phyloP scores from a whole-genome alignment of 225 moss, liverwort and hornwort genomes.

The Polytrichum formosum region DNA sequence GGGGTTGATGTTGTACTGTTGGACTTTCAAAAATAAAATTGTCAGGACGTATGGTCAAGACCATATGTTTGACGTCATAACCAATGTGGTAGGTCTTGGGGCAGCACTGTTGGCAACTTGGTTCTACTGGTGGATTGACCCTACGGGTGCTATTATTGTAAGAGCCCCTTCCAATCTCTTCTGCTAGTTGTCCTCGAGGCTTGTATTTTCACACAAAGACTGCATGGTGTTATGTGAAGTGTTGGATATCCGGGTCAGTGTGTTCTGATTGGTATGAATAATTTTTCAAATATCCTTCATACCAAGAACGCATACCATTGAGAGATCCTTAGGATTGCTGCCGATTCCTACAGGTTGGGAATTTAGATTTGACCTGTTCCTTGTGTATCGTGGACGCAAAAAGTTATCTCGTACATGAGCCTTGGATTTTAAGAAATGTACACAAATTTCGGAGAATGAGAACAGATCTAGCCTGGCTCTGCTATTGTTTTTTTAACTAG shows the following conservation, averaged over 20 bases:
- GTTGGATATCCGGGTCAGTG: background rate
- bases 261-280: background rate
- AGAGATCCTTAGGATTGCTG: no score
- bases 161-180: constrained; percentile 3
- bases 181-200: background rate
- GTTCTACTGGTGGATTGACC: constrained; percentile 56
- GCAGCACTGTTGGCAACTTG: constrained; percentile 42
- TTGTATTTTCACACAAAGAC: background rate
- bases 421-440: no score
- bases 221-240: background rate
- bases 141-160: constrained; percentile 53
- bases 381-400: no score
- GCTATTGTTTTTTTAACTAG: no score
- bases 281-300: background rate
- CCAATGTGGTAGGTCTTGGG: constrained; percentile 37
- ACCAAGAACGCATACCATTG: no score
- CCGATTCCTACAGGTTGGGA: no score
- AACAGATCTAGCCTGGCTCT: no score
- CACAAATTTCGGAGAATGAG: no score
- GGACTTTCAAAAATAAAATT: constrained; percentile 41
- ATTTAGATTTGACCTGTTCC: no score
- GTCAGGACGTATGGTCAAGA: constrained; percentile 46
- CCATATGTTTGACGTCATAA: constrained; percentile 49
- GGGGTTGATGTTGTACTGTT: constrained; percentile 34
- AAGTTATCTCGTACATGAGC: no score